Conservation (phyloP, 176 grass and related monocot genomes). For the Tuctoria greenei region DNA sequence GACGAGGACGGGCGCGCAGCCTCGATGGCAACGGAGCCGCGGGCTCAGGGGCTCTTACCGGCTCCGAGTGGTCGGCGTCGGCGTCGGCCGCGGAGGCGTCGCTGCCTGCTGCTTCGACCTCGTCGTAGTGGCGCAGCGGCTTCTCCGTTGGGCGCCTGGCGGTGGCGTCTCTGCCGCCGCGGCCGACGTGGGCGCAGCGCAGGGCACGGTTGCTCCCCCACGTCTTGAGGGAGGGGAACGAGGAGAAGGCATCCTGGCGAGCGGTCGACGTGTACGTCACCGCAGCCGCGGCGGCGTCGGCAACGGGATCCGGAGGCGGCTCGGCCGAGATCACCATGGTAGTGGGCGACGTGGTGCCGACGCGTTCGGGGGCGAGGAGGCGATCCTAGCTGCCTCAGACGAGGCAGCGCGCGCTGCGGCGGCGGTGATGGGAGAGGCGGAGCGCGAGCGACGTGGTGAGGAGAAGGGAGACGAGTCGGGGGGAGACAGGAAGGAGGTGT, state of each 20-base stretch:
- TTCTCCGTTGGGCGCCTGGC: background rate
- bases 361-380: background rate
- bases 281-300: slow-evolving; percentile 20
- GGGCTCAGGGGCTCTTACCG: background rate
- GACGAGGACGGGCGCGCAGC: slow-evolving; percentile 49
- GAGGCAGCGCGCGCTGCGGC: too few species aligned
- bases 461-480: background rate
- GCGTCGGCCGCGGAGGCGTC: background rate
- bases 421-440: background rate
- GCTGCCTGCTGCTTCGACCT: slow-evolving; percentile 29
- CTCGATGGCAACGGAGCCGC: slow-evolving; percentile 36
- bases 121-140: slow-evolving; percentile 35
- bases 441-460: slow-evolving; percentile 46
- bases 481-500: background rate
- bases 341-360: too few species aligned
- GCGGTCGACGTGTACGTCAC: slow-evolving; percentile 32
- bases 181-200: slow-evolving; percentile 49
- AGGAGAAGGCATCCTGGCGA: slow-evolving; percentile 39
- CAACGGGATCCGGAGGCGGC: slow-evolving; percentile 55
- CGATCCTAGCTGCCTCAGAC: background rate
- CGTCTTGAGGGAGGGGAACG: slow-evolving; percentile 62
- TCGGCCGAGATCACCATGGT: slow-evolving; percentile 63
- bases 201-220: slow-evolving; percentile 61
- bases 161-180: slow-evolving; percentile 32
- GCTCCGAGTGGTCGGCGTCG: background rate